These are phyloP conservation scores for Gleditsia sinensis DNA, from an alignment of 306 rosid genomes.

Conservation along the genomic window DNA sequence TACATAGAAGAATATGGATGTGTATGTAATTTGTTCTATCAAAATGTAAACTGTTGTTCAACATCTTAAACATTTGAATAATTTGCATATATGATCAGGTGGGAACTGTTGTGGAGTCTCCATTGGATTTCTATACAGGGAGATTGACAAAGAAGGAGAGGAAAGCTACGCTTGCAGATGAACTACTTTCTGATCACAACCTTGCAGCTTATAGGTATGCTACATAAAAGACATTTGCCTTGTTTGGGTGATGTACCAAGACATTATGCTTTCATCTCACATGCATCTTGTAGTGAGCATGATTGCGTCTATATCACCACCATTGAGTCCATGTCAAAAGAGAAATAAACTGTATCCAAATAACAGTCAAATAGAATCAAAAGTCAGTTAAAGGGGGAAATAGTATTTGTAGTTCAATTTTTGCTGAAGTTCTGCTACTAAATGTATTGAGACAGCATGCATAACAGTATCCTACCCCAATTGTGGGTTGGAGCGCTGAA, in stretches of 20 bases:
- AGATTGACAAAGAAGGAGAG: slow-evolving; percentile 87
- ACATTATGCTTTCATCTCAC: background rate
- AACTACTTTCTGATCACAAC: slow-evolving; percentile 53
- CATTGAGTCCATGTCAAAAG: background rate
- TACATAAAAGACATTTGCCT: background rate
- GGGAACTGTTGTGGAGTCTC: slow-evolving; percentile 74
- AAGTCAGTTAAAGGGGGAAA: background rate
- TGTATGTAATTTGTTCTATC: background rate
- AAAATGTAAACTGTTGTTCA: slow-evolving; percentile 6
- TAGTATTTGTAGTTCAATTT: background rate
- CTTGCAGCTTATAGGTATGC: slow-evolving; percentile 60
- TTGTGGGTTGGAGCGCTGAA: background rate
- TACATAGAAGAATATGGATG: background rate
- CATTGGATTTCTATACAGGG: slow-evolving; percentile 68
- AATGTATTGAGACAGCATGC: background rate
- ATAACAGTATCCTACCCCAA: background rate
- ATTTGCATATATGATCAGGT: slow-evolving; percentile 52
- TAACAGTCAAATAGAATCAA: background rate
- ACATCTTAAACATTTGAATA: background rate
- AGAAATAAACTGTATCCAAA: background rate
- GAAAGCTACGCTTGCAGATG: slow-evolving; percentile 72
- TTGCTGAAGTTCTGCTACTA: background rate
- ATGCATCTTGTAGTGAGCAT: background rate
- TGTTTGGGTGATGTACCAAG: background rate
- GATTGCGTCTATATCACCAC: background rate